Percentiles rank a stretch among this genome's conserved stretches.
Evolutionary conservation across 2,329 filamentous ascomycete genomes (phyloP).

Genomic region (Tolypocladium ovalisporum): DNA sequence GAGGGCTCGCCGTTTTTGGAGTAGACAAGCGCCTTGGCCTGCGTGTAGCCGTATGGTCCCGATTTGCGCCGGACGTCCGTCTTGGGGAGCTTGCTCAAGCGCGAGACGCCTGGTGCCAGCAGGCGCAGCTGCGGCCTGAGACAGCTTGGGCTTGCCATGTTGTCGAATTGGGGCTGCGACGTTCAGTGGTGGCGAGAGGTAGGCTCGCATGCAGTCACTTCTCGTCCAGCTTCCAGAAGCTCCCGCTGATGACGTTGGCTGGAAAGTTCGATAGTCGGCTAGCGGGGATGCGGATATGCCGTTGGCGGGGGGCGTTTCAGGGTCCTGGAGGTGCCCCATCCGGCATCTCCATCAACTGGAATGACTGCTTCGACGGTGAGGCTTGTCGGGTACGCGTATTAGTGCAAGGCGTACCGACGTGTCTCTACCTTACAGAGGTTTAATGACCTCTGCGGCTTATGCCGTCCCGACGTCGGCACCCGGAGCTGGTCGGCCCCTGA

Average conservation of each 20-base stretch:
- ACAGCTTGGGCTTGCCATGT: constrained; percentile 13
- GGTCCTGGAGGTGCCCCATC: neutral
- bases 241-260: neutral
- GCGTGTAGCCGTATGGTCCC: constrained; percentile 68
- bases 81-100: constrained; percentile 9
- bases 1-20: constrained; percentile 63
- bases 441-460: neutral
- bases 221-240: neutral
- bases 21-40: constrained; percentile 74
- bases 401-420: neutral
- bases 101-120: constrained; percentile 9
- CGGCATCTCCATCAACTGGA: neutral
- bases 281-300: neutral
- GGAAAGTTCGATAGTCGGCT: neutral
- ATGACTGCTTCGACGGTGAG: neutral
- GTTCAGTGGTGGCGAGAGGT: neutral
- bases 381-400: neutral
- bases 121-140: constrained; percentile 9
- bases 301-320: neutral
- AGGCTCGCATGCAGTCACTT: neutral
- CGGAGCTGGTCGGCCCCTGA: no score
- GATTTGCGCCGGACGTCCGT: constrained; percentile 37
- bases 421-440: neutral
- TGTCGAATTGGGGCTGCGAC: neutral
- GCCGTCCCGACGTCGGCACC: neutral